phyloP scores from a whole-genome alignment of 345 rosid species.

The Eucalyptus pumila region DNA sequence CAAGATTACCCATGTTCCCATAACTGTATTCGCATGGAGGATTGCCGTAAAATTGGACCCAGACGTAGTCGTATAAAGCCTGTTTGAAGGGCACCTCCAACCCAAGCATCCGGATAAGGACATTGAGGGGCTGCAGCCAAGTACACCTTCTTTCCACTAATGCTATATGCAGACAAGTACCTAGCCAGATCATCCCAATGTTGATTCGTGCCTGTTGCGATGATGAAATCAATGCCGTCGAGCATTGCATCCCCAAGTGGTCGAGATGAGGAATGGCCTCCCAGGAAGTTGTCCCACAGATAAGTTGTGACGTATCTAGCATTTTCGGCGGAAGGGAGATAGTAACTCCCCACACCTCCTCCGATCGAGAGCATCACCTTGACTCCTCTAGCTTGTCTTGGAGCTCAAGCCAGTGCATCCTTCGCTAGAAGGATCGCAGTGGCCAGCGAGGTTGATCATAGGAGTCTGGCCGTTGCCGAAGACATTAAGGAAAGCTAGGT shows the following conservation, averaged over 20 bases:
- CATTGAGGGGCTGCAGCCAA: conserved; percentile 10
- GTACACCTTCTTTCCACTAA: conserved; percentile 8
- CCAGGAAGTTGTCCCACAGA: conserved; percentile 13
- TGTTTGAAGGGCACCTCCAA: conserved; percentile 3
- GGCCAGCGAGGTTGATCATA: conserved; percentile 9
- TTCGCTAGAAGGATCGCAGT: background rate
- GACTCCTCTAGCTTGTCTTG: conserved; percentile 4
- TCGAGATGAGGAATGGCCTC: conserved; percentile 1
- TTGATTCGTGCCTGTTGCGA: conserved; percentile 3
- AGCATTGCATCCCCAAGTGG: conserved; percentile 1
- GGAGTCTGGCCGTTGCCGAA: conserved; percentile 19
- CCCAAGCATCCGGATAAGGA: conserved; percentile 4
- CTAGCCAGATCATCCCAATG: conserved; percentile 11
- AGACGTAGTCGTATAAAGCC: conserved; percentile 8
- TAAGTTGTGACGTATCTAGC: conserved; percentile 7
- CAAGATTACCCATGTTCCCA: background rate
- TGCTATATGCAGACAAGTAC: conserved; percentile 4
- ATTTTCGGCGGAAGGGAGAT: background rate
- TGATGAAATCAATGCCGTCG: conserved; percentile 8
- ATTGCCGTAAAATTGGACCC: conserved; percentile 14
- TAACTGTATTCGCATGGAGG: conserved; percentile 8
- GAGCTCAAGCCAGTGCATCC: conserved; percentile 5
- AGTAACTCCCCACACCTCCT: background rate
- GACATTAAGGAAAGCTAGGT: conserved; percentile 3
- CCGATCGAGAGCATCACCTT: conserved; percentile 7